These are phyloP conservation scores for Asterella californica DNA, from an alignment of 225 moss, liverwort and hornwort species.

Conservation along the genomic window DNA sequence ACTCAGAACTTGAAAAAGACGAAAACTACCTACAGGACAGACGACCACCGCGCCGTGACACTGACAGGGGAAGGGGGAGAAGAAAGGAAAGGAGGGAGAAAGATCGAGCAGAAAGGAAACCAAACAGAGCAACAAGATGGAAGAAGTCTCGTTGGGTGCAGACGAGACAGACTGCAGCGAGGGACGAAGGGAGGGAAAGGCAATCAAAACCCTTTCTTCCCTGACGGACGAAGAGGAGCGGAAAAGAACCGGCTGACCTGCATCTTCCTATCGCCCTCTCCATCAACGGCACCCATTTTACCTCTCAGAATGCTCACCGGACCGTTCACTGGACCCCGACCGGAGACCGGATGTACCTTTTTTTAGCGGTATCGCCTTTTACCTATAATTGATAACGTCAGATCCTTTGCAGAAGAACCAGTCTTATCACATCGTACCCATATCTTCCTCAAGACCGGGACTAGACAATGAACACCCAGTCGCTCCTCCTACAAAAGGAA, in stretches of 20 bases:
- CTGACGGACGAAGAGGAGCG: constrained; percentile 4
- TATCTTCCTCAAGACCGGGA: background rate
- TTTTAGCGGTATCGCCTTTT: background rate
- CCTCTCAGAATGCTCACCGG: background rate
- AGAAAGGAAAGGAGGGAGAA: background rate
- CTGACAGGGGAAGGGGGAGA: background rate
- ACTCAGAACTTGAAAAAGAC: background rate
- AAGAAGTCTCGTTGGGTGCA: constrained; percentile 5
- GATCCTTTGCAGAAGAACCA: background rate
- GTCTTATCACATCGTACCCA: background rate
- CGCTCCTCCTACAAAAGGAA: background rate
- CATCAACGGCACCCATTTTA: background rate
- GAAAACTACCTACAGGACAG: constrained; percentile 1
- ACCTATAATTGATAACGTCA: background rate
- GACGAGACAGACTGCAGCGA: constrained; percentile 20
- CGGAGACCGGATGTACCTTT: background rate
- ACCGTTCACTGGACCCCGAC: background rate
- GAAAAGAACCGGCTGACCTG: constrained; percentile 14
- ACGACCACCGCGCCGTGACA: constrained; percentile 11
- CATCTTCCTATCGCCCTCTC: background rate
- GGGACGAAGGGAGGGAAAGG: constrained; percentile 14
- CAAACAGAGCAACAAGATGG: constrained; percentile 16
- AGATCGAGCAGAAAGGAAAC: constrained; percentile 14
- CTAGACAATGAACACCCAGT: background rate
- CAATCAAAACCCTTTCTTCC: constrained; percentile 15